A percentile compares a stretch with the other conserved stretches of the same genome.
Conservation (phyloP, 2,329 filamentous ascomycete genomes). For the Hypomyces perniciosus region DNA sequence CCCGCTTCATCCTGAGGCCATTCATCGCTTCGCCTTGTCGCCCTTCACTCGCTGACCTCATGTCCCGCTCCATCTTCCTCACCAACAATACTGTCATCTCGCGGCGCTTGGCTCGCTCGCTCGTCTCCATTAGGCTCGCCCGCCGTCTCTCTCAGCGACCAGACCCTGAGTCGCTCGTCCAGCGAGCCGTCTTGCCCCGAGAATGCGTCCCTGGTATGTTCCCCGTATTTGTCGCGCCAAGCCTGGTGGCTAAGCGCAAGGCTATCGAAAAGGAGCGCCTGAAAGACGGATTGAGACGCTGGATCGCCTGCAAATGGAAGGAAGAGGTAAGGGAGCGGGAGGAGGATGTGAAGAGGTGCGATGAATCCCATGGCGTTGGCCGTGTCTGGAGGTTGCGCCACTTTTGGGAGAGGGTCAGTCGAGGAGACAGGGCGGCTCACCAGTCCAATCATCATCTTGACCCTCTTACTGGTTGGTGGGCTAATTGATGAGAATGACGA, state of each 20-base stretch:
- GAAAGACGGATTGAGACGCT: conserved; percentile 59
- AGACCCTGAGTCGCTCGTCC: conserved; percentile 53
- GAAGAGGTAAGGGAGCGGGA: conserved; percentile 45
- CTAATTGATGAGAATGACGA: not conserved
- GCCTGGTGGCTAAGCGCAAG: conserved; percentile 55
- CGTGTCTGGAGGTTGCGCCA: conserved; percentile 55
- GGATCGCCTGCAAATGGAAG: conserved; percentile 56
- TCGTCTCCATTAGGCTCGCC: conserved; percentile 60
- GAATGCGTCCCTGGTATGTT: conserved; percentile 51
- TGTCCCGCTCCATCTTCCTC: conserved; percentile 59
- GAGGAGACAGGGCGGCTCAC: conserved; percentile 26
- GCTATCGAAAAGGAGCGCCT: conserved; percentile 61
- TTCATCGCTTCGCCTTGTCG: conserved; percentile 52
- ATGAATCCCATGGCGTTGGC: conserved; percentile 48
- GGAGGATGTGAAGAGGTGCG: conserved; percentile 40
- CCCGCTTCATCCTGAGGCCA: conserved; percentile 47
- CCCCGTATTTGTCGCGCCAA: conserved; percentile 46
- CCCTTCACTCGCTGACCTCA: conserved; percentile 56
- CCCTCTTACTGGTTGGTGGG: not conserved
- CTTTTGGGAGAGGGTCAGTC: conserved; percentile 60
- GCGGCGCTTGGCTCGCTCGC: conserved; percentile 54
- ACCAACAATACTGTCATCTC: conserved; percentile 61
- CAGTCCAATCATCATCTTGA: not conserved
- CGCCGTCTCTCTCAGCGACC: conserved; percentile 56
- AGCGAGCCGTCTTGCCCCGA: conserved; percentile 57